phyloP scores from a whole-genome alignment of 257 asterid species.

The Capsicum chinense region DNA sequence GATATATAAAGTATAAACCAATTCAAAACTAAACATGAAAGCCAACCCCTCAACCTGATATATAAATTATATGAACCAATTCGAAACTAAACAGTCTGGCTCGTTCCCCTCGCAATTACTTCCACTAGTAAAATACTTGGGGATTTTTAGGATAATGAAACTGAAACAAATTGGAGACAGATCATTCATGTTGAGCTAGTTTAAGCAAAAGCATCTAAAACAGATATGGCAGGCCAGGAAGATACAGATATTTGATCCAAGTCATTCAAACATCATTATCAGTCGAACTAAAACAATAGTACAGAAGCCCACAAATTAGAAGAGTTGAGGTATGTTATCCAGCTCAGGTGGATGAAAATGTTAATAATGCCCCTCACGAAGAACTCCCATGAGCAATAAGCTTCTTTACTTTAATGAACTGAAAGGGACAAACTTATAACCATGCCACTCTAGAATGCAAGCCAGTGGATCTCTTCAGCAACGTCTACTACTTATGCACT shows the following conservation, averaged over 20 bases:
- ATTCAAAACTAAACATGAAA: not conserved
- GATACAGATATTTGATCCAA: not conserved
- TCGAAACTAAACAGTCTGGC: not conserved
- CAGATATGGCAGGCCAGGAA: not conserved
- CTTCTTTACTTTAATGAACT: conserved; percentile 12
- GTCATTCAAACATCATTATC: not conserved
- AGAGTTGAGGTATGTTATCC: not conserved
- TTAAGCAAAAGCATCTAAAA: not conserved
- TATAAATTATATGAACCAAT: not conserved
- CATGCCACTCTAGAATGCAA: conserved; percentile 30
- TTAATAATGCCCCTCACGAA: not conserved
- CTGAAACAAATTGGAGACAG: not conserved
- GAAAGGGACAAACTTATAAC: not conserved
- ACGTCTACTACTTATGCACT: conserved; percentile 26
- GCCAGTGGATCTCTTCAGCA: conserved; percentile 28
- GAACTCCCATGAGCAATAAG: not conserved
- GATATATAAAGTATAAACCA: not conserved
- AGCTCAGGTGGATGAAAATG: conserved; percentile 27
- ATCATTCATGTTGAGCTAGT: not conserved
- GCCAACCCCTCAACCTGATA: not conserved
- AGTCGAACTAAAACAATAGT: conserved; percentile 4
- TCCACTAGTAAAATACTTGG: not conserved
- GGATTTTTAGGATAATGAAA: not conserved
- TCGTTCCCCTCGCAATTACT: rapidly evolving
- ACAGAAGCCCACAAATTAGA: not conserved